These are phyloP conservation scores for Sorghum bicolor DNA, from an alignment of 176 grass and related monocot species.

Conservation along the genomic window Sorghum_bicolor_NCBIv3 NC_012871.2:9209501-9210000, in stretches of 20 bases:
- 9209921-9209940: neutral
- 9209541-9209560: too few species aligned
- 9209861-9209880: neutral
- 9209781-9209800: neutral
- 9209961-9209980: constrained; percentile 36
- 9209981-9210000: constrained; percentile 1
- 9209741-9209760: neutral
- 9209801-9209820: neutral
- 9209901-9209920: neutral
- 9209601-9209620: too few species aligned
- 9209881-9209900: neutral
- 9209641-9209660: too few species aligned
- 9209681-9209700: too few species aligned
- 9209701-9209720: neutral
- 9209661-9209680: too few species aligned
- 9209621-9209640: too few species aligned
- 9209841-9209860: neutral
- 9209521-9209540: too few species aligned
- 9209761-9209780: neutral
- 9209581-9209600: too few species aligned
- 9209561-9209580: too few species aligned
- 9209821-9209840: too few species aligned
- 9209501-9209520: too few species aligned
- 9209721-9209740: neutral
- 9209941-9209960: neutral